Evolutionary conservation across 495 filamentous ascomycete genomes (phyloP).

Genomic region (Xylaria nigripes): DNA sequence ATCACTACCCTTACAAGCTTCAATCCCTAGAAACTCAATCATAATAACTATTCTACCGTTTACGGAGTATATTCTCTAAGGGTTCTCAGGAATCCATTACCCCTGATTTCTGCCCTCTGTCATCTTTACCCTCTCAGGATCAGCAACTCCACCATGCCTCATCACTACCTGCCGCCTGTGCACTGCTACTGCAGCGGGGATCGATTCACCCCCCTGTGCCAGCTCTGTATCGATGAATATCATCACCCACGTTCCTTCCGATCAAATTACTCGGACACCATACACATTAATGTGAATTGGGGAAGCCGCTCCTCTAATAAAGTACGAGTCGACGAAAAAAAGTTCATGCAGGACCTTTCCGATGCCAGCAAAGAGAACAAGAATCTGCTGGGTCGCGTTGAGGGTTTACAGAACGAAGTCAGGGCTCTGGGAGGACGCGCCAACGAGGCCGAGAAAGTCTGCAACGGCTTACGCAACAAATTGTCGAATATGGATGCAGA

Average conservation of each 20-base stretch:
- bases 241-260: too few relatives aligned
- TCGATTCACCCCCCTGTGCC: too few relatives aligned
- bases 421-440: not conserved
- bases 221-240: too few relatives aligned
- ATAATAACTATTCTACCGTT: too few relatives aligned
- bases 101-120: too few relatives aligned
- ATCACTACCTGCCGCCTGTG: too few relatives aligned
- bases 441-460: constrained; percentile 12
- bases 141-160: too few relatives aligned
- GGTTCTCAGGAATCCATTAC: too few relatives aligned
- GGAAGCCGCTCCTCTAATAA: too few relatives aligned
- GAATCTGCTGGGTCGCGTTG: constrained; percentile 10
- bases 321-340: not conserved
- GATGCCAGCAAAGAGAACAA: not conserved
- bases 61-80: too few relatives aligned
- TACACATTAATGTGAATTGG: not conserved
- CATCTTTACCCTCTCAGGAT: too few relatives aligned
- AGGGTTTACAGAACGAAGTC: constrained; percentile 3
- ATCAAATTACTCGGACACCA: not conserved
- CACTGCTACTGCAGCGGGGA: too few relatives aligned
- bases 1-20: not conserved
- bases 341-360: not conserved
- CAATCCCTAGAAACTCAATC: not conserved
- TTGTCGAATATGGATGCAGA: constrained; percentile 15
- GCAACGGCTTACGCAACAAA: constrained; percentile 5